Percentiles rank a stretch among this genome's conserved stretches.
These are phyloP conservation scores for Artemisia annua DNA, from an alignment of 129 eudicot genomes.

Conservation along the genomic window DNA sequence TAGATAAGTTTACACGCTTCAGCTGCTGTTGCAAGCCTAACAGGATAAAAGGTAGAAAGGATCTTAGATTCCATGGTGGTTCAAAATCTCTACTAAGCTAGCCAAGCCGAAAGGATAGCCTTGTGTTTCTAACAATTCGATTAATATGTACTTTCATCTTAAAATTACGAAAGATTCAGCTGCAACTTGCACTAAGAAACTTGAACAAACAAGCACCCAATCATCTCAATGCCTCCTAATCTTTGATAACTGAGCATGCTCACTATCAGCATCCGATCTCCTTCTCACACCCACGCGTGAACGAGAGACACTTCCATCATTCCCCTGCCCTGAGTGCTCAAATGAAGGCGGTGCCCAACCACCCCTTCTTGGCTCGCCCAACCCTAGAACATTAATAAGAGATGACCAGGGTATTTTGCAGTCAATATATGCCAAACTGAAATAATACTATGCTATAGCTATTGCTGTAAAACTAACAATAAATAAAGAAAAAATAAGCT, in stretches of 20 bases:
- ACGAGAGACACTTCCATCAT: not conserved
- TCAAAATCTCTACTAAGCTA: not conserved
- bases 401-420: not conserved
- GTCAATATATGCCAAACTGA: not conserved
- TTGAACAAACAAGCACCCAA: not conserved
- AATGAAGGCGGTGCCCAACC: constrained; percentile 77
- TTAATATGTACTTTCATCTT: not conserved
- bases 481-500: too few relatives aligned
- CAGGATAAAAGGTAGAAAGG: not conserved
- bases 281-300: constrained; percentile 33
- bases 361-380: constrained; percentile 43
- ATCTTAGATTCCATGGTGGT: not conserved
- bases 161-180: not conserved
- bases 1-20: too few relatives aligned
- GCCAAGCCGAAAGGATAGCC: not conserved
- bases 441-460: not conserved
- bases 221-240: constrained; percentile 15
- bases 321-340: constrained; percentile 22
- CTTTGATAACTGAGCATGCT: constrained; percentile 23
- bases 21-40: not conserved
- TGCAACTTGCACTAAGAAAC: constrained; percentile 4
- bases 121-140: too few relatives aligned
- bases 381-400: constrained; percentile 23
- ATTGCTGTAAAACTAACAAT: too few relatives aligned
- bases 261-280: constrained; percentile 26